phyloP scores from a whole-genome alignment of 2,329 filamentous ascomycete species.

The Fusarium devonianum region DNA sequence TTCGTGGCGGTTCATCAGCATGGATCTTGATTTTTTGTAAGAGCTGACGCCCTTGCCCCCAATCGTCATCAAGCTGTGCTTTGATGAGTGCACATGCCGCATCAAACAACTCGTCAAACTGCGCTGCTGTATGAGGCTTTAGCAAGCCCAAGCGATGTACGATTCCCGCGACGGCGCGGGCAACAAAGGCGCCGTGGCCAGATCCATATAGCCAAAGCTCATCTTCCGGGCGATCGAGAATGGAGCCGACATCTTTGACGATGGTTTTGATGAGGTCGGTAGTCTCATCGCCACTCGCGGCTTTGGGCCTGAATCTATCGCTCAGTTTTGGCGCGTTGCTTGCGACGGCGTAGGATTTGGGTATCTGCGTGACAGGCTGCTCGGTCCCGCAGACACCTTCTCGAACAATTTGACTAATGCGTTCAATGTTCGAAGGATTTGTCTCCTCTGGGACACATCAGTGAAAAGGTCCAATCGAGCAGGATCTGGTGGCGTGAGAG shows the following conservation, averaged over 20 bases:
- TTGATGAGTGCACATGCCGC: conserved; percentile 29
- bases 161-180: conserved; percentile 35
- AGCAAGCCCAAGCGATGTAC: conserved; percentile 32
- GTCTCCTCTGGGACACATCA: conserved; percentile 22
- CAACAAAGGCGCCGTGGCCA: conserved; percentile 34
- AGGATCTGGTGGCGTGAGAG: too few relatives aligned
- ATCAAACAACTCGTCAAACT: conserved; percentile 34
- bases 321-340: conserved; percentile 19
- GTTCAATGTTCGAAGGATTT: conserved; percentile 32
- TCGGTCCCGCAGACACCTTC: conserved; percentile 21
- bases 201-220: conserved; percentile 40
- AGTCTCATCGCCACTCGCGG: conserved; percentile 23
- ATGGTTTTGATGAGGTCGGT: conserved; percentile 30
- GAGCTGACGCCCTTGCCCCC: conserved; percentile 20
- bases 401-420: conserved; percentile 26
- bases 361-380: conserved; percentile 15
- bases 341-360: conserved; percentile 29
- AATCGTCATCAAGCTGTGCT: conserved; percentile 34
- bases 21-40: conserved; percentile 21
- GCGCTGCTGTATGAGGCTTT: neutral
- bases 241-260: conserved; percentile 26
- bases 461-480: too few relatives aligned
- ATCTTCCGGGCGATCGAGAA: conserved; percentile 27
- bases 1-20: conserved; percentile 17
- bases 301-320: conserved; percentile 22